phyloP scores from a whole-genome alignment of 768 basidiomycete species.

The Cubamyces sp. region DNA sequence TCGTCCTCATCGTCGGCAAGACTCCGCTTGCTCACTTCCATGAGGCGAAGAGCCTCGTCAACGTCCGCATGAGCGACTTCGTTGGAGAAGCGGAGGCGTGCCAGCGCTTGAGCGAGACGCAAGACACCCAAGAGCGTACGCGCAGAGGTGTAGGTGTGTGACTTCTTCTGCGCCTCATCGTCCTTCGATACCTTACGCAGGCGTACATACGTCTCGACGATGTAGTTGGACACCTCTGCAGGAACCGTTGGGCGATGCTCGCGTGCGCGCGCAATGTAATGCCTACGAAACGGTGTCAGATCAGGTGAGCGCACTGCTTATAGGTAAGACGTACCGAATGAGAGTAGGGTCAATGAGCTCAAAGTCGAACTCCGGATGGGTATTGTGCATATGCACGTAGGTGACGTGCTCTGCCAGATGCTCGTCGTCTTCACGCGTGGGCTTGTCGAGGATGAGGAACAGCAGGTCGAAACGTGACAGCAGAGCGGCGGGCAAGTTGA shows the following conservation, averaged over 20 bases:
- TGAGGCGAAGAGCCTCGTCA: constrained; percentile 93
- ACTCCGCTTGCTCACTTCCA: constrained; percentile 96
- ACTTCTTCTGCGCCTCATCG: constrained; percentile 85
- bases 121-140: constrained; percentile 94
- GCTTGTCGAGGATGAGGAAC: constrained; percentile 97
- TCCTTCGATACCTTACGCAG: constrained; percentile 93
- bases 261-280: constrained; percentile 94
- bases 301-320: not conserved
- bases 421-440: constrained; percentile 93
- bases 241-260: constrained; percentile 90
- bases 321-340: constrained; percentile 69
- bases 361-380: constrained; percentile 82
- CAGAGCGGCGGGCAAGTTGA: constrained; percentile 96
- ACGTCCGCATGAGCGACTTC: constrained; percentile 85
- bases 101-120: constrained; percentile 92
- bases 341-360: constrained; percentile 85
- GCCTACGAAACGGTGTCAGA: constrained; percentile 48
- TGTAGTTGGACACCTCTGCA: constrained; percentile 83
- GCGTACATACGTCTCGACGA: constrained; percentile 94
- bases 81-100: constrained; percentile 85
- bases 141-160: constrained; percentile 93
- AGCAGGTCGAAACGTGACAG: constrained; percentile 95
- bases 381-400: constrained; percentile 95
- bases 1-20: constrained; percentile 79
- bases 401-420: constrained; percentile 96